phyloP scores from a whole-genome alignment of 2,329 filamentous ascomycete species.

The Uncinocarpus reesii region DNA sequence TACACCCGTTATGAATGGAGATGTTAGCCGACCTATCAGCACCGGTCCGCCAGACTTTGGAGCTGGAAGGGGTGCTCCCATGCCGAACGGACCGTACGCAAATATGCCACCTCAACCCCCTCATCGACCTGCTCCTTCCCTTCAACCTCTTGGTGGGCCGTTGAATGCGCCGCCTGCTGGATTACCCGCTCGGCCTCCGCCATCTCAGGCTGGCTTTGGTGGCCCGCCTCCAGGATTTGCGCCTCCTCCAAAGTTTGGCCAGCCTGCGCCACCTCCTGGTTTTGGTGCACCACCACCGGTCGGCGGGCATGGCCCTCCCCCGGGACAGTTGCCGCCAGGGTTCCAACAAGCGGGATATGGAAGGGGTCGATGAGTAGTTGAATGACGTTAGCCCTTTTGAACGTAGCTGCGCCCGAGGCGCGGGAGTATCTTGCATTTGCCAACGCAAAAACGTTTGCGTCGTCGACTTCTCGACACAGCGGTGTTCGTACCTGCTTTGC shows the following conservation, averaged over 20 bases:
- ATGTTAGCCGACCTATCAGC: slow-evolving; percentile 28
- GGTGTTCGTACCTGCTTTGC: no score
- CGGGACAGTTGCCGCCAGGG: slow-evolving; percentile 33
- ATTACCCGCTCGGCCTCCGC: slow-evolving; percentile 59
- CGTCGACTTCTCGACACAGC: no score
- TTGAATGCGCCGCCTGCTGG: slow-evolving; percentile 41
- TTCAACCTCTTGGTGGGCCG: slow-evolving; percentile 39
- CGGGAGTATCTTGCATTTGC: not conserved
- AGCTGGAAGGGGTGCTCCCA: slow-evolving; percentile 30
- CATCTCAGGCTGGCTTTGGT: slow-evolving; percentile 56
- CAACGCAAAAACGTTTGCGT: no score
- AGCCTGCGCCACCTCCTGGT: slow-evolving; percentile 36
- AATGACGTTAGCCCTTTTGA: not conserved
- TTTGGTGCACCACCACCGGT: slow-evolving; percentile 31
- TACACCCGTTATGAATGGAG: slow-evolving; percentile 37
- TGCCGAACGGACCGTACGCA: slow-evolving; percentile 33
- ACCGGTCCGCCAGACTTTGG: slow-evolving; percentile 25
- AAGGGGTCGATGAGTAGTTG: slow-evolving; percentile 26
- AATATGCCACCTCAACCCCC: slow-evolving; percentile 39
- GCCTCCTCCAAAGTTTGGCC: slow-evolving; percentile 29
- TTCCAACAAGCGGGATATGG: slow-evolving; percentile 36
- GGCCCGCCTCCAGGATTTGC: slow-evolving; percentile 44
- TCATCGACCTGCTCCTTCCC: slow-evolving; percentile 31
- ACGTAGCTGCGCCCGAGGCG: not conserved
- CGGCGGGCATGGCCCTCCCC: slow-evolving; percentile 20